Evolutionary conservation across 225 moss, liverwort and hornwort genomes (phyloP).

Genomic region (Antitrichia curtipendula): DNA sequence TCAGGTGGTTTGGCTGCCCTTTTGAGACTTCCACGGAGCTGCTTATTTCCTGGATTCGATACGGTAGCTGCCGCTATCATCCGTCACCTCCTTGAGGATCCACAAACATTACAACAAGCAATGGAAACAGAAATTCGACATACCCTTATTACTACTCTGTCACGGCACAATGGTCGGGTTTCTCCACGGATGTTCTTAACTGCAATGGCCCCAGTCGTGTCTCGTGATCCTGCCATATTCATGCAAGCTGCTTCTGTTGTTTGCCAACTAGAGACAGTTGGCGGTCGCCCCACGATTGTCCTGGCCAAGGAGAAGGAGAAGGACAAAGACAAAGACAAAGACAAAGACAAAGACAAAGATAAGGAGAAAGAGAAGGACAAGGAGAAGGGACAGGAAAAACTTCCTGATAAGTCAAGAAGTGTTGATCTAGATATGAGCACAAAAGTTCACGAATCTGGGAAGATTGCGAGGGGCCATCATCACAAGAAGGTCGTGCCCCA

Average conservation of each 20-base stretch:
- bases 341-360: slow-evolving; percentile 16
- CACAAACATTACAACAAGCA: slow-evolving; percentile 82
- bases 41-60: slow-evolving; percentile 81
- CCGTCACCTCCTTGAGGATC: slow-evolving; percentile 90
- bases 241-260: slow-evolving; percentile 82
- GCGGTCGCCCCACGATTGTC: slow-evolving; percentile 70
- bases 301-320: slow-evolving; percentile 55
- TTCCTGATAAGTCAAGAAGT: slow-evolving; percentile 28
- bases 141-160: slow-evolving; percentile 64
- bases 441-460: slow-evolving; percentile 57
- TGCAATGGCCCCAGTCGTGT: slow-evolving; percentile 86
- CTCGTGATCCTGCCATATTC: slow-evolving; percentile 76
- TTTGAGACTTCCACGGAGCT: slow-evolving; percentile 49
- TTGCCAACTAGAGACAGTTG: slow-evolving; percentile 74
- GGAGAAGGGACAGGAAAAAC: slow-evolving; percentile 44
- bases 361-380: slow-evolving; percentile 39
- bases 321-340: too few species aligned
- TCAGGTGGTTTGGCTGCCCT: slow-evolving; percentile 64
- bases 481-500: slow-evolving; percentile 80
- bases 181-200: slow-evolving; percentile 93
- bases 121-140: slow-evolving; percentile 96
- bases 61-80: slow-evolving; percentile 76
- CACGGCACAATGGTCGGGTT: slow-evolving; percentile 85
- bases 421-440: slow-evolving; percentile 24
- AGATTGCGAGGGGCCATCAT: slow-evolving; percentile 54